Percentiles rank a stretch among this genome's conserved stretches.
phyloP scores from a whole-genome alignment of 352 stramenopile species.

The Phytopythium sindhum region DNA sequence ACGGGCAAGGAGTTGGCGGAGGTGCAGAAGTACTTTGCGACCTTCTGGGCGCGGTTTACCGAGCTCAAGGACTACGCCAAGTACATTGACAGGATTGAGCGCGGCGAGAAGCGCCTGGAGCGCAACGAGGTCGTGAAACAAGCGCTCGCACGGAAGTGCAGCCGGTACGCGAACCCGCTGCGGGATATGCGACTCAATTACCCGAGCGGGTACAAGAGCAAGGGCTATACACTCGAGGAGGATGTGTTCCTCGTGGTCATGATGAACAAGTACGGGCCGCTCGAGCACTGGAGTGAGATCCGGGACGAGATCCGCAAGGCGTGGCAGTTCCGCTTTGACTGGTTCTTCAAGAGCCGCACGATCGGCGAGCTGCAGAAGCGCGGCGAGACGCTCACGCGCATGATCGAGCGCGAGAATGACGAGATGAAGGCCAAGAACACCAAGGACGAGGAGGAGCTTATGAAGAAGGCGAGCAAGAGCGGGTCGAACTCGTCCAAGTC shows the following conservation, averaged over 20 bases:
- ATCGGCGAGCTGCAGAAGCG: constrained; percentile 97
- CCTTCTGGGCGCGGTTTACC: constrained; percentile 93
- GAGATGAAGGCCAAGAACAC: constrained; percentile 71
- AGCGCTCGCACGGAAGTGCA: constrained; percentile 94
- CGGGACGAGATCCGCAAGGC: constrained; percentile 96
- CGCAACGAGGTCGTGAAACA: constrained; percentile 95
- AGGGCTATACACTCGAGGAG: constrained; percentile 96
- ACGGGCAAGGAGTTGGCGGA: constrained; percentile 90
- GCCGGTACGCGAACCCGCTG: constrained; percentile 92
- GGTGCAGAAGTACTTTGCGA: constrained; percentile 94
- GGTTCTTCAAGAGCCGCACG: constrained; percentile 99
- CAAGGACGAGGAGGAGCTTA: constrained; percentile 78
- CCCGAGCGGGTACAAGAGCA: constrained; percentile 90
- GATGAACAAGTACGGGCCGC: constrained; percentile 98
- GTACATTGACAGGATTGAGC: constrained; percentile 96
- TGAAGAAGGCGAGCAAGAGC: constrained; percentile 72
- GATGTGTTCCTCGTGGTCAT: constrained; percentile 98
- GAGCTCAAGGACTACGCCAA: constrained; percentile 92
- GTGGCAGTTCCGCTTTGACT: constrained; percentile 99
- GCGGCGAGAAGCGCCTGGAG: constrained; percentile 95
- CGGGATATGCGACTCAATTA: constrained; percentile 88
- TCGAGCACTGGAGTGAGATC: constrained; percentile 96
- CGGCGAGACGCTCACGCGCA: constrained; percentile 93
- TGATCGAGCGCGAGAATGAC: constrained; percentile 94
- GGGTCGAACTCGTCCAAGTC: constrained; percentile 59